Base-by-base conservation (phyloP, 129 eudicot genomes). In the Deinandra increscens region DNA sequence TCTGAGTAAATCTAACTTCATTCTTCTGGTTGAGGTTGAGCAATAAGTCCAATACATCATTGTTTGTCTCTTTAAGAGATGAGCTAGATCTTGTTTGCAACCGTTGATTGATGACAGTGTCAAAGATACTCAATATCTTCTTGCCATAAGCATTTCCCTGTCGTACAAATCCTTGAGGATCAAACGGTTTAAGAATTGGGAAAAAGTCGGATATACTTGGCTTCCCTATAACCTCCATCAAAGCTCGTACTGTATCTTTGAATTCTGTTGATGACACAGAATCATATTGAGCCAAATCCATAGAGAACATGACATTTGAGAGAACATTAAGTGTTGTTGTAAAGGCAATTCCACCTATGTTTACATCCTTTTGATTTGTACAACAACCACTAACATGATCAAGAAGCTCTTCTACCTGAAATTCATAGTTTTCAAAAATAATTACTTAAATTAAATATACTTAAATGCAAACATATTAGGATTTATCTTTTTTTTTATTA, bases 281-380 rank as follows among this genome's bases (percentile, higher is more conserved):
- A 42, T 34, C 75, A 31, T 59, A 66, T 8, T 34, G 51, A 10
- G 79, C 73, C 2, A 86, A 69, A 59, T 83, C 88, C 60, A 33
- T 33, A 5, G 93, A 86, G 34, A 86, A 86, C 1, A 86, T 18
- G 2, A 85, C 62, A 58, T 80, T 68, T 5, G 93, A 86, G 14
- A 86, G 44, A 63, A 86, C 48, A 44, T 81, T 83, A 29, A 86
- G 65, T 31, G 76, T 9, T 17, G 84, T 83, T 0, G 82, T 84
- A 33, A 79, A 78, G 0, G 76, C 84, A 20, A 67, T 78, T 17
- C 15, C 70, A 6, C 91, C 91, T 13, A 85, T 23, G 9, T 85
- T 72, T 39, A 82, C 75, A 1, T 71, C 74, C 45, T 48, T 59
- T 1, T 71, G 60, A 0, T 18, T 29, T 5, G 12, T 44, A 42